A percentile compares a stretch with the other conserved stretches of the same genome.
Evolutionary conservation across 1,284 basidiomycete species (phyloP).

Genomic region (Amylostereum areolatum): DNA sequence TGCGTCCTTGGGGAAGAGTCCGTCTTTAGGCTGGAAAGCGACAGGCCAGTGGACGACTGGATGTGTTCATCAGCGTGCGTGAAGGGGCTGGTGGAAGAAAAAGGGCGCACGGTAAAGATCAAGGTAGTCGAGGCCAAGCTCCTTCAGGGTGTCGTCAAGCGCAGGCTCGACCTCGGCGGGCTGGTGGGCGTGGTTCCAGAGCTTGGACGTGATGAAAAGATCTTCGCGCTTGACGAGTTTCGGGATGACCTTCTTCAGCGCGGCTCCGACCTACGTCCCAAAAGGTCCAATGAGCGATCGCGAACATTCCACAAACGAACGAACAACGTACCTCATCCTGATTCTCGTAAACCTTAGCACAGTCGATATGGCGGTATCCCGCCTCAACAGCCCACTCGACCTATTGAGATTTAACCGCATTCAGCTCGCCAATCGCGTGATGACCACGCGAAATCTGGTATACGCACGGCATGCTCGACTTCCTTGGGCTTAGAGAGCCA

Average conservation of each 20-base stretch:
- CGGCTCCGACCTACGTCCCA: constrained; percentile 45
- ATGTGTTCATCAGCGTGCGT: not conserved
- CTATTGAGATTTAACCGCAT: constrained; percentile 26
- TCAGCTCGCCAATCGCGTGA: constrained; percentile 1
- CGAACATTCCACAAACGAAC: not conserved
- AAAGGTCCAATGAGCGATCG: not conserved
- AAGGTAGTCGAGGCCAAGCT: constrained; percentile 70
- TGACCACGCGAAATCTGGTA: not conserved
- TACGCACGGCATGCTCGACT: constrained; percentile 66
- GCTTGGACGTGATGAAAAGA: constrained; percentile 80
- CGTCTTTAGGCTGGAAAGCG: constrained; percentile 60
- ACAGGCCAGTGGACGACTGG: constrained; percentile 87
- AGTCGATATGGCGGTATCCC: constrained; percentile 80
- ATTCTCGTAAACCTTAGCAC: constrained; percentile 69
- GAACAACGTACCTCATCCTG: constrained; percentile 54
- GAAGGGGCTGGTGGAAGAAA: no score
- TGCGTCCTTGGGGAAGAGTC: constrained; percentile 47
- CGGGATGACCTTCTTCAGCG: constrained; percentile 73
- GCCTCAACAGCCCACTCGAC: constrained; percentile 67
- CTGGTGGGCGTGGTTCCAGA: constrained; percentile 69
- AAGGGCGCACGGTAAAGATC: constrained; percentile 66
- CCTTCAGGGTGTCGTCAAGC: constrained; percentile 68
- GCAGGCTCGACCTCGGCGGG: constrained; percentile 64
- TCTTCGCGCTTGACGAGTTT: constrained; percentile 77
- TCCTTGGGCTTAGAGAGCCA: constrained; percentile 77